These are phyloP conservation scores for Petunia axillaris DNA, from an alignment of 257 asterid genomes.

Conservation along the genomic window DNA sequence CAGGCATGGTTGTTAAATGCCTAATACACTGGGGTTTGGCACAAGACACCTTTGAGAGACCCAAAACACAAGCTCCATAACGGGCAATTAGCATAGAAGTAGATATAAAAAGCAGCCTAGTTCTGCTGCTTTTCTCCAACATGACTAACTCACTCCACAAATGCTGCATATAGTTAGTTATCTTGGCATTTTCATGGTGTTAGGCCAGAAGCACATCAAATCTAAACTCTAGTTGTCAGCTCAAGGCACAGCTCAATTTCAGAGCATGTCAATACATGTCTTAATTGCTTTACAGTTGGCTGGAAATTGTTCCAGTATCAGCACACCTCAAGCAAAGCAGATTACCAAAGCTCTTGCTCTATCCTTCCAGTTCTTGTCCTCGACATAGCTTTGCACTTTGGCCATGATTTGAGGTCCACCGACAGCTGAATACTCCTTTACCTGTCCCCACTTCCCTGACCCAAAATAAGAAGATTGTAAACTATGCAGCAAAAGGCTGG, in stretches of 20 bases:
- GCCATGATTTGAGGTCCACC: not conserved
- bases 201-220: not conserved
- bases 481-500: conserved; percentile 2
- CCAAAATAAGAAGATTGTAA: not conserved
- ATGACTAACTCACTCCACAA: not conserved
- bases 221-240: not conserved
- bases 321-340: not conserved
- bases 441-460: too few species aligned
- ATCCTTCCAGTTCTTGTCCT: conserved; percentile 1
- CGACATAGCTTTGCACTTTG: conserved; percentile 8
- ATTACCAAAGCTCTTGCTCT: not conserved
- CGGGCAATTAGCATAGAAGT: not conserved
- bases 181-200: not conserved
- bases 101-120: not conserved
- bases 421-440: not conserved
- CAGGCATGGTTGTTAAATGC: not conserved
- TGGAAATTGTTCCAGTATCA: not conserved
- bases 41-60: not conserved
- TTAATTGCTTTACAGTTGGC: not conserved
- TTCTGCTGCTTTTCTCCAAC: not conserved
- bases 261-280: not conserved
- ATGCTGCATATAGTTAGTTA: not conserved
- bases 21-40: not conserved
- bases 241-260: not conserved
- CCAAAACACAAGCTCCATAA: not conserved